phyloP scores from a whole-genome alignment of 768 basidiomycete genomes.

The Kwoniella shandongensis region DNA sequence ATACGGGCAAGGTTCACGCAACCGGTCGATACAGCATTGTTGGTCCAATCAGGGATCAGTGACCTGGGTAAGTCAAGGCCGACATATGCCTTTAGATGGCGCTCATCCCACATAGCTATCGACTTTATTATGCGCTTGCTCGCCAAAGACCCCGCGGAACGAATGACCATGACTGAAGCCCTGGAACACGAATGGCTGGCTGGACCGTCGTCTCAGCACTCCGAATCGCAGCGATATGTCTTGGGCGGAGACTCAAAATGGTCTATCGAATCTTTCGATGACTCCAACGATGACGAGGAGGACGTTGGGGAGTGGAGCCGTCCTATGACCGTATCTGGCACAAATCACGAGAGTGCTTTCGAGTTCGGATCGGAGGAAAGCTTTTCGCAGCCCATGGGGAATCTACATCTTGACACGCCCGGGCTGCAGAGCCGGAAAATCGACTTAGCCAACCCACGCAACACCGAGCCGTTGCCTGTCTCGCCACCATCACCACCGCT shows the following conservation, averaged over 20 bases:
- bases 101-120: conserved; percentile 56
- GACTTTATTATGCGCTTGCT: conserved; percentile 71
- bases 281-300: conserved; percentile 12
- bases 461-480: not conserved
- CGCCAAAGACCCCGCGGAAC: conserved; percentile 62
- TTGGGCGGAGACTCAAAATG: conserved; percentile 41
- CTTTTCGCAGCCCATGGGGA: conserved; percentile 47
- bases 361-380: conserved; percentile 35
- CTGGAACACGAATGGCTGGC: conserved; percentile 75
- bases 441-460: not conserved
- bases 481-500: conserved; percentile 1
- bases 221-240: conserved; percentile 20
- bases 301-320: conserved; percentile 18
- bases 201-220: conserved; percentile 22
- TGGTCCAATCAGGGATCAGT: conserved; percentile 57
- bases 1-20: conserved; percentile 41
- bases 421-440: not conserved
- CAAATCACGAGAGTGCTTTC: conserved; percentile 25
- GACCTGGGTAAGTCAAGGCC: conserved; percentile 57
- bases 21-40: conserved; percentile 62
- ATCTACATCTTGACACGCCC: conserved; percentile 44
- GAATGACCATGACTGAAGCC: conserved; percentile 73
- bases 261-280: conserved; percentile 41
- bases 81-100: not conserved
- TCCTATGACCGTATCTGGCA: conserved; percentile 33